Conservation (phyloP, 2,329 filamentous ascomycete genomes). For the Lizonia empirigonia region DNA sequence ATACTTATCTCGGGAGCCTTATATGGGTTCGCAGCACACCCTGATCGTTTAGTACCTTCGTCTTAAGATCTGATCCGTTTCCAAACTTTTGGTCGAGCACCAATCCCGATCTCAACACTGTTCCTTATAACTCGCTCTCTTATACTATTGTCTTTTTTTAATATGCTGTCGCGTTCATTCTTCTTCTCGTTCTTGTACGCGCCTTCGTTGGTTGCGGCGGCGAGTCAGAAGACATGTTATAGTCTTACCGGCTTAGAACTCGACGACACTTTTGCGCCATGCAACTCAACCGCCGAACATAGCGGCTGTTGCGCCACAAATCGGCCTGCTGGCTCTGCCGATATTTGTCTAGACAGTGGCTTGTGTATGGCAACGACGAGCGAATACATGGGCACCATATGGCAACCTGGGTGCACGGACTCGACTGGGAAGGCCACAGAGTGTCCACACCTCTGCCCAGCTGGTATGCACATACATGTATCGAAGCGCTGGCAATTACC, state of each 20-base stretch:
- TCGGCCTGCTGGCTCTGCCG: slow-evolving; percentile 25
- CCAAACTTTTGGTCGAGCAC: background rate
- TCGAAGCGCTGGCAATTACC: background rate
- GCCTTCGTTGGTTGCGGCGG: slow-evolving; percentile 18
- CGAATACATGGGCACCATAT: slow-evolving; percentile 40
- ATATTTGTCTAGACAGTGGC: slow-evolving; percentile 43
- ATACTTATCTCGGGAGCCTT: slow-evolving; percentile 24
- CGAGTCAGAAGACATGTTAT: slow-evolving; percentile 40
- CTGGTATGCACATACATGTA: slow-evolving; percentile 26
- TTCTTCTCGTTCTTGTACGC: slow-evolving; percentile 22
- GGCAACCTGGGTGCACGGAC: slow-evolving; percentile 46
- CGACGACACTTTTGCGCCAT: slow-evolving; percentile 37
- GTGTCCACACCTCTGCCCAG: slow-evolving; percentile 41
- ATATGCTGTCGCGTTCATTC: slow-evolving; percentile 25
- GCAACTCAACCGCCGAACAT: slow-evolving; percentile 36
- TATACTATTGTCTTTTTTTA: slow-evolving; percentile 17
- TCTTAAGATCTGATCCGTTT: slow-evolving; percentile 3
- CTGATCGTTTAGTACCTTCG: slow-evolving; percentile 4
- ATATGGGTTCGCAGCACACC: slow-evolving; percentile 21
- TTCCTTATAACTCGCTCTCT: background rate
- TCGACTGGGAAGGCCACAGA: slow-evolving; percentile 34
- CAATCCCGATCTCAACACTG: background rate
- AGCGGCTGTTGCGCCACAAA: slow-evolving; percentile 44
- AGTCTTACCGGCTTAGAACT: slow-evolving; percentile 37
- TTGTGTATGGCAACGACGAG: slow-evolving; percentile 42